A percentile compares a stretch with the other conserved stretches of the same genome.
phyloP scores from a whole-genome alignment of 495 filamentous ascomycete genomes.

The Aspergillus incahuasiensis region DNA sequence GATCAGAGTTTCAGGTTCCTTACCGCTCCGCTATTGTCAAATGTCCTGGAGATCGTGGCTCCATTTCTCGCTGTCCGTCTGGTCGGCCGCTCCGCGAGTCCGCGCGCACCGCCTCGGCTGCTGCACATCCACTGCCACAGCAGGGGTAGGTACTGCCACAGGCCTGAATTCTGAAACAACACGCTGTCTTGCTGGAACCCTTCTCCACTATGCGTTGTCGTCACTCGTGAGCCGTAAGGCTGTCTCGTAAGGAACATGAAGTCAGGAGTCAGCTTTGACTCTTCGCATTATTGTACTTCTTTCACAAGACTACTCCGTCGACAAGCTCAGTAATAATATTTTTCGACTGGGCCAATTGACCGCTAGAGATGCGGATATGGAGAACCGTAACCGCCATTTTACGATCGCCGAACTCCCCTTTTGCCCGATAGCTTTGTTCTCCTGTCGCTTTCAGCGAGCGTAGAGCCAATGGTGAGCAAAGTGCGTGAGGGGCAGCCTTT shows the following conservation, averaged over 20 bases:
- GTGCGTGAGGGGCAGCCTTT: not conserved
- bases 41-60: not conserved
- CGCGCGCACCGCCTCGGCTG: slow-evolving; percentile 20
- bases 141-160: slow-evolving; percentile 7
- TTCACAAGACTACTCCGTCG: too few relatives aligned
- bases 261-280: too few relatives aligned
- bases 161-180: slow-evolving; percentile 12
- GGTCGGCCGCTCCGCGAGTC: slow-evolving; percentile 9
- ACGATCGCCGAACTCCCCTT: not conserved
- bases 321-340: not conserved
- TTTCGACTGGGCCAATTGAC: not conserved
- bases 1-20: slow-evolving; percentile 20
- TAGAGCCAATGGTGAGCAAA: not conserved
- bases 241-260: not conserved
- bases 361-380: not conserved
- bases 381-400: not conserved
- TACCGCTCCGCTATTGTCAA: slow-evolving; percentile 4
- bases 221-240: not conserved
- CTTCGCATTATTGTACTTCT: too few relatives aligned
- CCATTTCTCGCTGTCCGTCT: not conserved
- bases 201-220: not conserved
- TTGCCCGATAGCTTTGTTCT: not conserved
- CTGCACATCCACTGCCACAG: slow-evolving; percentile 18
- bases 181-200: not conserved
- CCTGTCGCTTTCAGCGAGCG: not conserved